phyloP scores from a whole-genome alignment of 83 land plant species.

The Picea abies region DNA sequence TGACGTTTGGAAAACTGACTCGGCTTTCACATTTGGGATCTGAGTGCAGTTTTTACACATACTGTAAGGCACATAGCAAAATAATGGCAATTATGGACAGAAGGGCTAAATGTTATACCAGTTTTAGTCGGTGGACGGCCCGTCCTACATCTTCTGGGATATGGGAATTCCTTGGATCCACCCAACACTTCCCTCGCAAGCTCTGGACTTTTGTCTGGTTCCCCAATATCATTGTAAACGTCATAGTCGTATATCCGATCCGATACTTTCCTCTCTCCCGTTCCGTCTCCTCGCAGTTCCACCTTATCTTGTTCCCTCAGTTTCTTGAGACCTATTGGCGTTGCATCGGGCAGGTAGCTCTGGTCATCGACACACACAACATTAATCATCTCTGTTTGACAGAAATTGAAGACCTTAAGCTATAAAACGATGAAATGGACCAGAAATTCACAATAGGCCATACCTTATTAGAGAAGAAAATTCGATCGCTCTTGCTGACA shows the following conservation, averaged over 20 bases:
- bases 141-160: conserved; percentile 26
- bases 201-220: conserved; percentile 9
- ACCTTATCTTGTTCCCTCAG: conserved; percentile 17
- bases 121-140: conserved; percentile 14
- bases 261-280: conserved; percentile 14
- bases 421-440: background rate
- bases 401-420: background rate
- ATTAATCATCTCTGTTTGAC: background rate
- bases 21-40: conserved; percentile 8
- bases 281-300: conserved; percentile 16
- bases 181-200: conserved; percentile 18
- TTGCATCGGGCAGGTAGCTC: conserved; percentile 20
- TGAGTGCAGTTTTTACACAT: background rate
- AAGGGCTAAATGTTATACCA: background rate
- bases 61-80: too few relatives aligned
- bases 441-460: background rate
- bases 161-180: conserved; percentile 20
- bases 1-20: background rate
- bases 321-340: conserved; percentile 17
- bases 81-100: too few relatives aligned
- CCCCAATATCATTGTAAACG: conserved; percentile 27
- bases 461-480: conserved; percentile 14
- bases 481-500: background rate
- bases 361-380: background rate
- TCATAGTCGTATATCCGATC: conserved; percentile 30